Conservation (phyloP, 2,329 filamentous ascomycete species). For the Stagonosporopsis chrysanthemi region DNA sequence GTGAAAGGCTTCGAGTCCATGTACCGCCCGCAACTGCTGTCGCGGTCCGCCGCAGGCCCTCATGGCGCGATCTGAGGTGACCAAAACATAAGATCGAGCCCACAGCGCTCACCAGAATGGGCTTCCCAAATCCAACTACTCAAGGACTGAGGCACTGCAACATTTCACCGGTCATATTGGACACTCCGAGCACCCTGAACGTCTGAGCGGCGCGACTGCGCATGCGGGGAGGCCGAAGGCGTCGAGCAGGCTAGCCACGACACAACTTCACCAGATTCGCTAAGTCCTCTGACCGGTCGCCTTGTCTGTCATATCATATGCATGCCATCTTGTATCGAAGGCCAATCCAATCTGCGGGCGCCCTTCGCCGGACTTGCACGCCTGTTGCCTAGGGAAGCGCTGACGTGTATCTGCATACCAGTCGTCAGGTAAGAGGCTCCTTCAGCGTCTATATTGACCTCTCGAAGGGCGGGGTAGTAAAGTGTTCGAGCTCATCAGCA, state of each 20-base stretch:
- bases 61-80: background rate
- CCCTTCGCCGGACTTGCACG: background rate
- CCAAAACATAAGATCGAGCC: background rate
- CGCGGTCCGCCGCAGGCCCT: background rate
- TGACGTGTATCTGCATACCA: slow-evolving; percentile 15
- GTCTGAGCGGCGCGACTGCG: slow-evolving; percentile 13
- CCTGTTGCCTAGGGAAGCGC: slow-evolving; percentile 8
- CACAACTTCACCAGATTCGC: slow-evolving; percentile 12
- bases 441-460: background rate
- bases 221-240: slow-evolving; percentile 22
- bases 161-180: background rate
- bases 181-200: slow-evolving; percentile 6
- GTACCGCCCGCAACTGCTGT: background rate
- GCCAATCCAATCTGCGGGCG: slow-evolving; percentile 15
- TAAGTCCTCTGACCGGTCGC: slow-evolving; percentile 24
- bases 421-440: background rate
- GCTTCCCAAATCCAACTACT: background rate
- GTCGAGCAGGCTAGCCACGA: slow-evolving; percentile 25
- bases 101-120: background rate
- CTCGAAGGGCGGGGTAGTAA: background rate
- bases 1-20: background rate
- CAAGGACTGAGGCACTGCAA: background rate
- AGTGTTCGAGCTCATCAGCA: background rate
- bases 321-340: slow-evolving; percentile 4
- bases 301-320: slow-evolving; percentile 6